Conservation (phyloP, 2,329 filamentous ascomycete species). For the Cladosporium phlei region DNA sequence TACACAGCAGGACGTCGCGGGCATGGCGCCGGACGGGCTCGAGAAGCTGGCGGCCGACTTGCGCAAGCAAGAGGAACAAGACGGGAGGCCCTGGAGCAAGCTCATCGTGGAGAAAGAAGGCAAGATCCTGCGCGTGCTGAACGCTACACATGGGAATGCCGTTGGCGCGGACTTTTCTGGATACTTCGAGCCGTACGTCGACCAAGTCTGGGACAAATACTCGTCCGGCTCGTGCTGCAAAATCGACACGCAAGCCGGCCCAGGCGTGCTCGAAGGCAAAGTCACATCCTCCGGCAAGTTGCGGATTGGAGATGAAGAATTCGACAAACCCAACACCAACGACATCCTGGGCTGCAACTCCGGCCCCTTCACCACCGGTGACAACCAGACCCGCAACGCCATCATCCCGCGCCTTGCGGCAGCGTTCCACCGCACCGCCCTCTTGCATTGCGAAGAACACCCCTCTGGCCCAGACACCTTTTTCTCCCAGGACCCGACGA, state of each 20-base stretch:
- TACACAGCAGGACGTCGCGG: constrained; percentile 48
- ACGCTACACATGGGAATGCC: constrained; percentile 45
- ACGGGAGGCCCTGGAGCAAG: constrained; percentile 60
- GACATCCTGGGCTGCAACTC: constrained; percentile 67
- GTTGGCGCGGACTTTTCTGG: constrained; percentile 46
- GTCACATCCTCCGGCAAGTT: constrained; percentile 40
- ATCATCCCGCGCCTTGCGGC: constrained; percentile 72
- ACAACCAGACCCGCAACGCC: constrained; percentile 46
- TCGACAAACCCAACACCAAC: constrained; percentile 53
- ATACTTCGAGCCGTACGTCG: constrained; percentile 52
- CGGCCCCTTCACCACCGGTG: constrained; percentile 54
- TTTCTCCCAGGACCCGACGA: constrained; percentile 36
- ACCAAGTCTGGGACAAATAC: constrained; percentile 51
- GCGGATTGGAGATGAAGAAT: constrained; percentile 46
- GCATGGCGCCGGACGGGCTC: constrained; percentile 57
- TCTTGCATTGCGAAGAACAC: constrained; percentile 47
- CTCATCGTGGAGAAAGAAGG: constrained; percentile 46
- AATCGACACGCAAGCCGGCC: constrained; percentile 62
- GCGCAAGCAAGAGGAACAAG: constrained; percentile 50
- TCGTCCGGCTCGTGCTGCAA: constrained; percentile 37
- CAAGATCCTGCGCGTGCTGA: constrained; percentile 41
- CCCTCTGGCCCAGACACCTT: constrained; percentile 34
- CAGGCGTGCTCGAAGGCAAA: constrained; percentile 51
- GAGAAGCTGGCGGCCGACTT: constrained; percentile 53
- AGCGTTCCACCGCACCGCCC: constrained; percentile 69